A percentile compares a stretch with the other conserved stretches of the same genome.
Conservation (phyloP, 345 rosid genomes). For the Sapria himalayana region DNA sequence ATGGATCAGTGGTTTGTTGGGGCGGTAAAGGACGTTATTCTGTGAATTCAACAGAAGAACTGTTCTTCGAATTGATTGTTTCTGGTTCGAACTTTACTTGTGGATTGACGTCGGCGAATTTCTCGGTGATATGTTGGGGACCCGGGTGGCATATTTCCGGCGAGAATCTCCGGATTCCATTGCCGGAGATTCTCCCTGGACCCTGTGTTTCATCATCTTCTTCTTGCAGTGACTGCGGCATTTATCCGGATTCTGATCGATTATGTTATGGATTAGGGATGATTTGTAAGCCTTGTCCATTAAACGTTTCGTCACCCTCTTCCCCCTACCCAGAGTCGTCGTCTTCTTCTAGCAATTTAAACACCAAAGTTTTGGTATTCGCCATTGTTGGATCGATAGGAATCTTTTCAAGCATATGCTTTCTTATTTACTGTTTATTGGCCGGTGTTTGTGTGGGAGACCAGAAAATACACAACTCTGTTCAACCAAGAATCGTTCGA, state of each 20-base stretch:
- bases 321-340: conserved; percentile 9
- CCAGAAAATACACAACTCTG: conserved; percentile 79
- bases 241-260: conserved; percentile 17
- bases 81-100: conserved; percentile 53
- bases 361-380: conserved; percentile 44
- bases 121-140: conserved; percentile 58
- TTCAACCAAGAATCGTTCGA: conserved; percentile 72
- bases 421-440: conserved; percentile 50
- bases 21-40: conserved; percentile 27
- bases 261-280: conserved; percentile 36
- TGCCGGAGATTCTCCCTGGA: conserved; percentile 39
- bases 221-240: conserved; percentile 24
- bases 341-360: conserved; percentile 19
- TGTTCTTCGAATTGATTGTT: conserved; percentile 39
- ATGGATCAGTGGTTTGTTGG: conserved; percentile 54
- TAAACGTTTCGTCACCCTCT: neutral
- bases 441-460: conserved; percentile 54
- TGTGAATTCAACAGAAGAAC: conserved; percentile 12
- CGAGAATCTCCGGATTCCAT: conserved; percentile 11
- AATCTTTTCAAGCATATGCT: conserved; percentile 33
- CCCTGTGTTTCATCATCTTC: conserved; percentile 34
- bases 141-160: conserved; percentile 23
- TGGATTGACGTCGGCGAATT: conserved; percentile 26
- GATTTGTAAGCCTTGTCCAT: conserved; percentile 28
- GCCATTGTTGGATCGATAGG: conserved; percentile 64